Percentiles rank a stretch among this genome's conserved stretches.
Evolutionary conservation across 2,329 filamentous ascomycete species (phyloP).

Genomic region (Colletotrichum sp.): DNA sequence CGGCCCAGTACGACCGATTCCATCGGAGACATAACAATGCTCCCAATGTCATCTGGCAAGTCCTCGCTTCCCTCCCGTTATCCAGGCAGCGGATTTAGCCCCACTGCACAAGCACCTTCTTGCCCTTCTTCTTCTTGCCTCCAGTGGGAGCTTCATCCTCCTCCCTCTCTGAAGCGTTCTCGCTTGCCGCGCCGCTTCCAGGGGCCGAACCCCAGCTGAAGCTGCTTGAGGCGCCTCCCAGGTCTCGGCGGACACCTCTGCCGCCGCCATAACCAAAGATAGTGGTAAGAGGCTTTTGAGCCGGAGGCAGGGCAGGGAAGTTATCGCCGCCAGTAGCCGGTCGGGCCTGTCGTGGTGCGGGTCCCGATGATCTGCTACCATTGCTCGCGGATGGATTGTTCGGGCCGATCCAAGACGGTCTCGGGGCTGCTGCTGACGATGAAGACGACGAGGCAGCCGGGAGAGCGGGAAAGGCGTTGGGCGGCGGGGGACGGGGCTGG

Average conservation of each 20-base stretch:
- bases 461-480: constrained; percentile 50
- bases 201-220: constrained; percentile 56
- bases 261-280: constrained; percentile 67
- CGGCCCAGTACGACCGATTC: neutral
- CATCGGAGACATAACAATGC: neutral
- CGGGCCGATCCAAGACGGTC: constrained; percentile 35
- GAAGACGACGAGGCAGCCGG: constrained; percentile 31
- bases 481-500: constrained; percentile 26
- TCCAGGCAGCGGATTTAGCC: constrained; percentile 42
- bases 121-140: constrained; percentile 58
- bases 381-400: constrained; percentile 17
- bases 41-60: neutral
- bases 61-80: neutral
- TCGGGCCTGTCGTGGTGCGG: neutral
- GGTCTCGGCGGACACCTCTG: constrained; percentile 58
- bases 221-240: constrained; percentile 51
- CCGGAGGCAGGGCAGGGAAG: constrained; percentile 84
- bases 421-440: constrained; percentile 26
- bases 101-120: constrained; percentile 67
- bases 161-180: constrained; percentile 27
- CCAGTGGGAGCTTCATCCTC: constrained; percentile 28
- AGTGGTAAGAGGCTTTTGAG: constrained; percentile 70
- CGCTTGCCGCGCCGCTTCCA: constrained; percentile 28
- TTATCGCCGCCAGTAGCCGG: constrained; percentile 51
- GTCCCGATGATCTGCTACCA: constrained; percentile 5